phyloP scores from a whole-genome alignment of 805 yeast species.

The Schwanniomyces occidentalis region DNA sequence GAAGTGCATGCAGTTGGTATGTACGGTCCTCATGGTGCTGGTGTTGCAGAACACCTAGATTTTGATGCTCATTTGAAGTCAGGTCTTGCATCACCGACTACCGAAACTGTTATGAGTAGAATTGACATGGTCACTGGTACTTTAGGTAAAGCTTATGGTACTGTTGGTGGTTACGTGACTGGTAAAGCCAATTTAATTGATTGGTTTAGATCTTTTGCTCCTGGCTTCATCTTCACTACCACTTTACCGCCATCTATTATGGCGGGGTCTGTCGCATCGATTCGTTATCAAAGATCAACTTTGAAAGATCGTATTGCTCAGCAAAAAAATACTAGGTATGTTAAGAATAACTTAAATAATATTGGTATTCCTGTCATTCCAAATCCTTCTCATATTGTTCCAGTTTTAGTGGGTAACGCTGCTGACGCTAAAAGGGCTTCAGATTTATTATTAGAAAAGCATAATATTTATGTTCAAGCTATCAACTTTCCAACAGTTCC shows the following conservation, averaged over 20 bases:
- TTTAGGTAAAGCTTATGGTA: constrained; percentile 93
- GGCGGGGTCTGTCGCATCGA: constrained; percentile 92
- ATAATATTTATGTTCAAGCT: constrained; percentile 93
- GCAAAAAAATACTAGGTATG: constrained; percentile 82
- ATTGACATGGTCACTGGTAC: constrained; percentile 97
- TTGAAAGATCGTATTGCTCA: constrained; percentile 77
- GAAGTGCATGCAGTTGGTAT: constrained; percentile 99
- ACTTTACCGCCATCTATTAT: constrained; percentile 95
- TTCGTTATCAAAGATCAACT: constrained; percentile 78
- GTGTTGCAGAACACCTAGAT: constrained; percentile 96
- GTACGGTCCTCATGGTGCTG: constrained; percentile 99
- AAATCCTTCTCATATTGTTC: constrained; percentile 96
- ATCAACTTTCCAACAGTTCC: constrained; percentile 98
- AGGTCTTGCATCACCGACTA: constrained; percentile 53
- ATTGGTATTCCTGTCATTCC: constrained; percentile 94
- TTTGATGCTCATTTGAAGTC: constrained; percentile 75
- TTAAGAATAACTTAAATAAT: constrained; percentile 65
- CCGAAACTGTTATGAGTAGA: constrained; percentile 75
- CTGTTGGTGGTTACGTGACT: constrained; percentile 97
- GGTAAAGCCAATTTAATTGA: constrained; percentile 82
- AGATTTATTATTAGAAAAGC: constrained; percentile 79
- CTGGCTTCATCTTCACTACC: constrained; percentile 97
- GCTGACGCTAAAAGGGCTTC: constrained; percentile 88
- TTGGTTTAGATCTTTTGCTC: constrained; percentile 95
- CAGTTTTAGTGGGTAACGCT: constrained; percentile 93